Evolutionary conservation across 768 basidiomycete genomes (phyloP), one percentile per base, ranked within the genome.

Genomic region (Obba rivulosa): DNA sequence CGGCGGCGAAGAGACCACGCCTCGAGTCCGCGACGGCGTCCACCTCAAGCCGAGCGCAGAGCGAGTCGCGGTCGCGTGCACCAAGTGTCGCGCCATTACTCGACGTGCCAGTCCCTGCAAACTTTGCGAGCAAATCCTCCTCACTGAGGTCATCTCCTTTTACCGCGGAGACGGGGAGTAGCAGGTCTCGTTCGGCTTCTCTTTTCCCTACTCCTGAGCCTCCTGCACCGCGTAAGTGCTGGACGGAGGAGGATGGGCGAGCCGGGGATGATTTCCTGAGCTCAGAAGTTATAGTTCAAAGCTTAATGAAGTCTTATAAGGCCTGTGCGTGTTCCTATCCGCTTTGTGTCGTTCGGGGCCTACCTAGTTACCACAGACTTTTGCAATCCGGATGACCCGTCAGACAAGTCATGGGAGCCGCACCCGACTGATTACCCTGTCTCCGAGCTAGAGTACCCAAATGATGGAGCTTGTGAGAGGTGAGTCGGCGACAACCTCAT

Each of bases 401-500:
- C 67, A 14, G 86, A 91, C 66, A 75, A 50, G 55, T 73, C 75
- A 0, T 92, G 86, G 56, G 75, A 85, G 36, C 79, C 80, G 2
- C 70, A 80, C 43, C 74, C 76, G 3, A 77, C 62, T 2, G 55
- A 74, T 46, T 80, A 79, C 58, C 88, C 89, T n/a, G 68, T 74
- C 2, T 78, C 75, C 28, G 83, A 86, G 56, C 69, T 92, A 41
- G 87, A 91, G 62, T 91, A 88, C 60, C 89, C 89, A 20, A 90
- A 87, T 63, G 75, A 64, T 22, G 67, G 73, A 46, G 82, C 87
- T 39, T 69, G 70, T 46, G 89, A 92, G 72, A 75, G 74, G 89
- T 90, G 48, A 46, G 66, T 58, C 49, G 21, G 44, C 22, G 41
- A 52, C 35, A 36, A 45, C 10, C 46, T 35, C 8, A n/a, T 14